phyloP scores from a whole-genome alignment of 2,329 filamentous ascomycete species.

The Sodiomyces alkalinus region DNA sequence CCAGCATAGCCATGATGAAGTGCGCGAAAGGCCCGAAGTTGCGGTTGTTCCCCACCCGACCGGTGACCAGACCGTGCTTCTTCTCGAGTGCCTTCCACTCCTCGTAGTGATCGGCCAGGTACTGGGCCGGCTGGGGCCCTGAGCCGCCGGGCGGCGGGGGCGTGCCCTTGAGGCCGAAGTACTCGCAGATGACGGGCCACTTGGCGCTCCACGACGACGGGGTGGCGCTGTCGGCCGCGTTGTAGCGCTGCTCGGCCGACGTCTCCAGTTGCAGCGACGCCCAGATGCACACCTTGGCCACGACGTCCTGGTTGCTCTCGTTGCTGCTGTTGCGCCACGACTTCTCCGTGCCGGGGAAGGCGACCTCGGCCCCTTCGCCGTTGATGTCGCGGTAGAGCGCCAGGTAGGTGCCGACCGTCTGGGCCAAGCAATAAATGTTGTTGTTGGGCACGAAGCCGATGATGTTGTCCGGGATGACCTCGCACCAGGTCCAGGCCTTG shows the following conservation, averaged over 20 bases:
- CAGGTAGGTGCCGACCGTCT: constrained; percentile 22
- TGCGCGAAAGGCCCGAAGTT: constrained; percentile 15
- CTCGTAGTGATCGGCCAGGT: constrained; percentile 15
- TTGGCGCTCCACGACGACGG: constrained; percentile 23
- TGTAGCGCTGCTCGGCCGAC: constrained; percentile 21
- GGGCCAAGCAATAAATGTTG: constrained; percentile 25
- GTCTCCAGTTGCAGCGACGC: constrained; percentile 23
- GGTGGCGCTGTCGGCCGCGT: constrained; percentile 22
- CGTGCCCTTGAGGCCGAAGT: constrained; percentile 27
- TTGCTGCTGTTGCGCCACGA: constrained; percentile 18
- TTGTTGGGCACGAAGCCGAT: constrained; percentile 26
- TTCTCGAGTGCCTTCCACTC: constrained; percentile 17
- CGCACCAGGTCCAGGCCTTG: constrained; percentile 26
- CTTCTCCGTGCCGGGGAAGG: constrained; percentile 19
- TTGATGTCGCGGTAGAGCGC: constrained; percentile 19
- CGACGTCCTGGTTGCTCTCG: constrained; percentile 19
- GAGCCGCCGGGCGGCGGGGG: constrained; percentile 12
- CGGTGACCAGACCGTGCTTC: constrained; percentile 16
- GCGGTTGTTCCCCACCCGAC: constrained; percentile 16
- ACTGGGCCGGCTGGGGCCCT: constrained; percentile 16
- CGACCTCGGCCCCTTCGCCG: constrained; percentile 17
- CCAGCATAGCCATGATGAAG: constrained; percentile 18
- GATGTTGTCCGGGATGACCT: constrained; percentile 27
- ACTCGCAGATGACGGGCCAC: constrained; percentile 28
- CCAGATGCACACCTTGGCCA: constrained; percentile 24